Evolutionary conservation across 2,329 filamentous ascomycete genomes (phyloP), one percentile per base, ranked within the genome.

Genomic region (Orbilia quercus): DNA sequence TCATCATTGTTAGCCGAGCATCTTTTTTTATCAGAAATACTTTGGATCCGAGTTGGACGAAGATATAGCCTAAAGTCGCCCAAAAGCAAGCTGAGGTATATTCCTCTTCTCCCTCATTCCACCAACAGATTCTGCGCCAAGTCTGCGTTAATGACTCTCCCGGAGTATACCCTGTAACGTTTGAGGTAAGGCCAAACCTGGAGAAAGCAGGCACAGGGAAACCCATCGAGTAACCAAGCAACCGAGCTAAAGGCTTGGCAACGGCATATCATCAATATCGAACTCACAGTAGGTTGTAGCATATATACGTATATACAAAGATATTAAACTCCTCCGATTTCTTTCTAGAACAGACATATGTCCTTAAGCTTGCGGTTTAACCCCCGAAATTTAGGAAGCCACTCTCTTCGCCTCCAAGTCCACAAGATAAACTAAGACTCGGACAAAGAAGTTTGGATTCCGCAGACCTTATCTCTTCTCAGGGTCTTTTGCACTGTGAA

Each of bases 81-180:
- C 42, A 22, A 25, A 44, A n/a, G 7, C 4, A 44, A 47, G 36
- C 6, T 65, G 50, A 57, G 62, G 51, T 18, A 55, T 57, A 55
- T 65, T 44, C 7, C 11, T 45, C 16, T 22, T 38, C 7, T 3
- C 11, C 1, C 22, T 59, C 18, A 44, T 67, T 67, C 63, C 63
- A 67, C 63, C 63, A 60, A 67, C 63, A 53, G 47, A 51, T 47
- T 58, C n/a, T 14, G 9, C 16, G 53, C 59, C 59, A 64, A 64
- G 59, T 22, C 11, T 44, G 48, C 38, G n/a, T n/a, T n/a, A 31
- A 54, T n/a, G 50, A 42, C 50, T 28, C 12, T 55, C 59, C 20
- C 38, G 23, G n/a, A 45, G 14, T 20, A 11, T 25, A 5, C 62
- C 62, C 22, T 48, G 62, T 28, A 23, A 3, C 22, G 62, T 57